phyloP scores from a whole-genome alignment of 2,329 filamentous ascomycete genomes.

The Fusarium armeniacum region DNA sequence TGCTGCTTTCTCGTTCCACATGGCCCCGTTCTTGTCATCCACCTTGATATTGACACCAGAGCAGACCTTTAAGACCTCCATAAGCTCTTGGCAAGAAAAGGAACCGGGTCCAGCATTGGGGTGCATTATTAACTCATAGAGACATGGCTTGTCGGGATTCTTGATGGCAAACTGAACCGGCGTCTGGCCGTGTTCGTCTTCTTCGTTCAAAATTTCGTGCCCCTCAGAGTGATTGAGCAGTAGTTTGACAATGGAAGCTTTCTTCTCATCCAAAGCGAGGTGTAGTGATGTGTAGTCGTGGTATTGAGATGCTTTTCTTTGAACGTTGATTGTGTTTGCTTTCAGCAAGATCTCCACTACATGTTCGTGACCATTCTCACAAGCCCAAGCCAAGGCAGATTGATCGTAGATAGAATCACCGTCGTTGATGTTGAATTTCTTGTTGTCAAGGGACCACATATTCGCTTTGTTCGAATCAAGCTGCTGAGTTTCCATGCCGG shows the following conservation, averaged over 20 bases:
- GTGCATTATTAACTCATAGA: background rate
- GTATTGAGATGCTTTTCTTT: background rate
- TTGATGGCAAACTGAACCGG: background rate
- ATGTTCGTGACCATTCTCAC: background rate
- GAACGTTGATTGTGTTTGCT: background rate
- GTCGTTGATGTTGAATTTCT: background rate
- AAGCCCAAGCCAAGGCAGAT: background rate
- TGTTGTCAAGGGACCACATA: too few species aligned
- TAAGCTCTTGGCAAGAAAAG: background rate
- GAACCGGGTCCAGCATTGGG: rapidly evolving
- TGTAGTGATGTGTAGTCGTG: background rate
- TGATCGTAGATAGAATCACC: background rate
- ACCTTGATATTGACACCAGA: background rate
- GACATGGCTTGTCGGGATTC: too few species aligned
- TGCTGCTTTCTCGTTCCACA: rapidly evolving
- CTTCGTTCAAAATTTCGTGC: rapidly evolving
- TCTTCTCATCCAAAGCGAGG: background rate
- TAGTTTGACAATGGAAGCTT: background rate
- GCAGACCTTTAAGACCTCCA: background rate
- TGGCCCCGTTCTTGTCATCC: background rate
- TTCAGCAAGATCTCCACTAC: background rate
- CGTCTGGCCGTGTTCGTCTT: background rate
- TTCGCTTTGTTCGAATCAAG: too few species aligned
- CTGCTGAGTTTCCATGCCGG: too few species aligned
- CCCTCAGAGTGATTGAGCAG: background rate